Conservation (phyloP, 2,329 filamentous ascomycete genomes). For the Dactylellina sp. region DNA sequence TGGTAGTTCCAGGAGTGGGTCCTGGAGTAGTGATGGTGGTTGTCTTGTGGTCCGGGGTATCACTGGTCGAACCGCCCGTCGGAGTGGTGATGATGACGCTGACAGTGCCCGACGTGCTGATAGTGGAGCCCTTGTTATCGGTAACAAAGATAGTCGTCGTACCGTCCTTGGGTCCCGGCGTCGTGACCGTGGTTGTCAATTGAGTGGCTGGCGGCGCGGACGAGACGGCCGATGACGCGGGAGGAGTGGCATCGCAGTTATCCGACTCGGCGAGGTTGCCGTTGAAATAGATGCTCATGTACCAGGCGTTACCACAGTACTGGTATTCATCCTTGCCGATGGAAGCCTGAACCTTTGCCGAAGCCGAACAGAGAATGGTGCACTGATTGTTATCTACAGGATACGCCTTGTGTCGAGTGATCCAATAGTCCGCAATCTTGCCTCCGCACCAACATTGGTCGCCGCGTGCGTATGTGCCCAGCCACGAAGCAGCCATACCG, state of each 20-base stretch:
- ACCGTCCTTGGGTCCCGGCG: background rate
- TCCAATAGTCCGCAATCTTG: slow-evolving; percentile 6
- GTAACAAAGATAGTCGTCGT: background rate
- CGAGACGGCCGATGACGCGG: no score
- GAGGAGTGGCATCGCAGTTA: background rate
- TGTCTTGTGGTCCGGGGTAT: background rate
- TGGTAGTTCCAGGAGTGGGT: background rate
- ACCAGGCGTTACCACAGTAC: slow-evolving; percentile 23
- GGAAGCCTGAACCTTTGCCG: slow-evolving; percentile 13
- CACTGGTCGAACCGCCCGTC: background rate
- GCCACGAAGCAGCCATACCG: slow-evolving; percentile 8
- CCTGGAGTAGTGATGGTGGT: background rate
- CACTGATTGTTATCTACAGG: background rate
- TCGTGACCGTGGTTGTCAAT: background rate
- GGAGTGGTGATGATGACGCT: slow-evolving; percentile 6
- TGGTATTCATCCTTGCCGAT: slow-evolving; percentile 8
- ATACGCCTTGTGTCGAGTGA: background rate
- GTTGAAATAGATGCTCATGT: slow-evolving; percentile 21
- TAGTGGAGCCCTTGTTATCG: background rate
- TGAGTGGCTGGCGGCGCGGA: background rate
- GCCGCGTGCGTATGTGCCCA: background rate
- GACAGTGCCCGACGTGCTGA: background rate
- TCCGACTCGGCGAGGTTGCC: background rate
- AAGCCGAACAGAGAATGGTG: background rate
- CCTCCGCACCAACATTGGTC: slow-evolving; percentile 30